Evolutionary conservation across 2,329 filamentous ascomycete species (phyloP).

Genomic region (Trichoderma atrobrunneum): DNA sequence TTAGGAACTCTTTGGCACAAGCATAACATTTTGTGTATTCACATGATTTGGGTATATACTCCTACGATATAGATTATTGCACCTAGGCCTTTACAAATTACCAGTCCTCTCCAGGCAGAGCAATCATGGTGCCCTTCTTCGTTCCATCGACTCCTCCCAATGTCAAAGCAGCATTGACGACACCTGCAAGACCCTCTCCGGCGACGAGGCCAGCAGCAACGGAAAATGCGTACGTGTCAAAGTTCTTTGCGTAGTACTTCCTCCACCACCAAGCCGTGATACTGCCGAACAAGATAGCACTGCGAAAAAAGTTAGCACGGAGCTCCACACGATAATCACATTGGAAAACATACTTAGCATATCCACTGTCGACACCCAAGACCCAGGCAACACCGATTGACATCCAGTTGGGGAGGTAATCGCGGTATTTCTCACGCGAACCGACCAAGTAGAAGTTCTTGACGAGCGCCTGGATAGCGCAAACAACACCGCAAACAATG

Average conservation of each 20-base stretch:
- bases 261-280: conserved; percentile 52
- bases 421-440: conserved; percentile 50
- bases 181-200: conserved; percentile 61
- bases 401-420: conserved; percentile 64
- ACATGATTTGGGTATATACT: not conserved
- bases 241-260: conserved; percentile 48
- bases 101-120: conserved; percentile 23
- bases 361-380: conserved; percentile 51
- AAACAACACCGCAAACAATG: conserved; percentile 52
- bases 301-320: not conserved
- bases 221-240: conserved; percentile 56
- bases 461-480: conserved; percentile 49
- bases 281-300: conserved; percentile 55
- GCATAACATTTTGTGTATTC: not conserved
- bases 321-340: not conserved
- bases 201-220: conserved; percentile 61
- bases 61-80: not conserved
- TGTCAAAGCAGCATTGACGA: conserved; percentile 52
- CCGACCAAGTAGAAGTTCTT: conserved; percentile 55
- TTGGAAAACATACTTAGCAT: conserved; percentile 38
- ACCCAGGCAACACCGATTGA: conserved; percentile 59
- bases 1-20: not conserved
- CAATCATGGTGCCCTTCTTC: conserved; percentile 22
- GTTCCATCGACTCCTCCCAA: conserved; percentile 34
- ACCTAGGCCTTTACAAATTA: not conserved